A percentile compares a stretch with the other conserved stretches of the same genome.
Conservation (phyloP, 805 yeast species). For the Tetrapisispora namnaoensis region DNA sequence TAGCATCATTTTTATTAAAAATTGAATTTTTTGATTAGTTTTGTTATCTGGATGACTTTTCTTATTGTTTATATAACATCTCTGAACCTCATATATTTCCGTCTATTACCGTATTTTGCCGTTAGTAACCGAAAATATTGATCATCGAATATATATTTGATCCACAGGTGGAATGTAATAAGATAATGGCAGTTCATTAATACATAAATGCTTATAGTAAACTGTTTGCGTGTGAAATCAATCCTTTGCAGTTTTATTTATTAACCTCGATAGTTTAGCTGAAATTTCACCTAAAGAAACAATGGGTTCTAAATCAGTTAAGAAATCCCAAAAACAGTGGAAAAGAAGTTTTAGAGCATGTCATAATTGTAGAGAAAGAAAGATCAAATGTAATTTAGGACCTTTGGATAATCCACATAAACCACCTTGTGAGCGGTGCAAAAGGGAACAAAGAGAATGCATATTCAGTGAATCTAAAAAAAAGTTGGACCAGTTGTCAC, state of each 20-base stretch:
- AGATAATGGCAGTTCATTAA: too few relatives aligned
- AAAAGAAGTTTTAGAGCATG: constrained; percentile 76
- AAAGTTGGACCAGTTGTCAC: background rate
- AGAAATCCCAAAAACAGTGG: constrained; percentile 27
- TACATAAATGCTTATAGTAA: too few relatives aligned
- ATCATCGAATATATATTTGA: background rate
- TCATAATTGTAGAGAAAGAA: constrained; percentile 71
- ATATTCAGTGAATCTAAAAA: constrained; percentile 32
- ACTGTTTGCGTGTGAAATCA: too few relatives aligned
- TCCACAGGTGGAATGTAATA: background rate
- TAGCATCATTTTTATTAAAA: too few relatives aligned
- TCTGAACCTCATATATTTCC: too few relatives aligned
- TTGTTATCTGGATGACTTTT: too few relatives aligned
- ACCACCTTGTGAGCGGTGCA: constrained; percentile 82
- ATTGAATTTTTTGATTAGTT: too few relatives aligned
- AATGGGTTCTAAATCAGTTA: background rate
- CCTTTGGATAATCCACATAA: constrained; percentile 57
- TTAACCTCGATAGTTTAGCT: too few relatives aligned
- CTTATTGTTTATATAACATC: too few relatives aligned
- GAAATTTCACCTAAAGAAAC: too few relatives aligned
- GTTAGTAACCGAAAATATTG: background rate
- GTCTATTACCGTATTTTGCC: background rate
- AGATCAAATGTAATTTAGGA: constrained; percentile 81
- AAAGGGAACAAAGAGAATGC: constrained; percentile 74
- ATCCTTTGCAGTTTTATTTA: too few relatives aligned